Conservation (phyloP, 2,329 filamentous ascomycete species). For the Penicillium sp. region DNA sequence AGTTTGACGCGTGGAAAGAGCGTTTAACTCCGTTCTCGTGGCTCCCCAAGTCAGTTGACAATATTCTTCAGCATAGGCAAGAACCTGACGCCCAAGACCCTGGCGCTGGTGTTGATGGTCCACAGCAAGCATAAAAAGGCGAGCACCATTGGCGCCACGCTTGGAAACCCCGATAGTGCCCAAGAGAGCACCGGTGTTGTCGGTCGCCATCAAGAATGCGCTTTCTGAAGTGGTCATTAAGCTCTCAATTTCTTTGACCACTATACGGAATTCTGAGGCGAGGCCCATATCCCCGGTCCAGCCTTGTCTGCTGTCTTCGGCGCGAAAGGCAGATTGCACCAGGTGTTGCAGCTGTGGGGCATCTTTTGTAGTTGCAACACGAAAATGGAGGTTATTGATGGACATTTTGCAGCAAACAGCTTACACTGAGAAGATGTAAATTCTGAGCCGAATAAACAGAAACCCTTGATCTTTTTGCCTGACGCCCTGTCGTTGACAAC, state of each 20-base stretch:
- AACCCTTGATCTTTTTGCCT: background rate
- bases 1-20: slow-evolving; percentile 26
- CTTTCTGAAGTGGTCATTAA: slow-evolving; percentile 28
- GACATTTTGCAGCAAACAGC: slow-evolving; percentile 8
- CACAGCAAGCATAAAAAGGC: slow-evolving; percentile 26
- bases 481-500: background rate
- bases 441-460: background rate
- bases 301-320: slow-evolving; percentile 35
- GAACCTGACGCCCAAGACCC: slow-evolving; percentile 24
- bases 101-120: slow-evolving; percentile 20
- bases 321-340: slow-evolving; percentile 41
- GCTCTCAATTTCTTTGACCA: slow-evolving; percentile 20
- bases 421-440: background rate
- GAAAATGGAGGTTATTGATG: slow-evolving; percentile 31
- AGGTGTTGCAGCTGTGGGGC: slow-evolving; percentile 36
- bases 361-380: slow-evolving; percentile 37
- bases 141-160: slow-evolving; percentile 11
- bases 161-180: slow-evolving; percentile 22
- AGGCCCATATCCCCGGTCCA: slow-evolving; percentile 38
- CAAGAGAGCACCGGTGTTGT: slow-evolving; percentile 9
- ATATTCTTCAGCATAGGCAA: slow-evolving; percentile 29
- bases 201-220: slow-evolving; percentile 24
- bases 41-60: slow-evolving; percentile 21
- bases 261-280: slow-evolving; percentile 21
- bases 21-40: slow-evolving; percentile 21